These are phyloP conservation scores for Raphidocelis subcapitata DNA, from an alignment of 139 green algal species.

Conservation along the genomic window DNA sequence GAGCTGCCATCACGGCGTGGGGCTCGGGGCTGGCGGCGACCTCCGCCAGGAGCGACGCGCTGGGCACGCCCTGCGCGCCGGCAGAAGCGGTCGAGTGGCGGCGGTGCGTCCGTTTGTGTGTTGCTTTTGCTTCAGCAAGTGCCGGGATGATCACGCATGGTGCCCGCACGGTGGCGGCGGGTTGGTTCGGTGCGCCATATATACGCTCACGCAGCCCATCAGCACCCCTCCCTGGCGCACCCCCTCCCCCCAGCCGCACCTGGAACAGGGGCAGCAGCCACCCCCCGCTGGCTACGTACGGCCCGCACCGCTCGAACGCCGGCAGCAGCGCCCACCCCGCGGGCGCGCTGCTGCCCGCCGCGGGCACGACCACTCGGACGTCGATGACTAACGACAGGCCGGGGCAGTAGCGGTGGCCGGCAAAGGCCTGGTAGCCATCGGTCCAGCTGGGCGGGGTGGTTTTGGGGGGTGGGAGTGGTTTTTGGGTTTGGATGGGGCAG, in stretches of 20 bases:
- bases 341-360: conserved; percentile 43
- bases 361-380: conserved; percentile 40
- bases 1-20: conserved; percentile 22
- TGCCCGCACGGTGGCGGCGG: background rate
- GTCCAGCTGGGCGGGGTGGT: conserved; percentile 13
- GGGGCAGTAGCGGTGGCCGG: conserved; percentile 45
- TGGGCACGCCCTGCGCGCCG: conserved; percentile 30
- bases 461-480: background rate
- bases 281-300: conserved; percentile 52
- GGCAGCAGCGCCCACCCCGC: conserved; percentile 60
- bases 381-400: conserved; percentile 57
- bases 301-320: conserved; percentile 52
- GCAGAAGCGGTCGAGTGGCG: background rate
- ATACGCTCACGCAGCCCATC: background rate
- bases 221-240: no score
- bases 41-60: conserved; percentile 34
- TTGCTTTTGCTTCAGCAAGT: background rate
- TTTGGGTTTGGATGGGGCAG: no score
- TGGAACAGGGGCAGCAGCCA: conserved; percentile 68
- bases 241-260: conserved; percentile 24
- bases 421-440: conserved; percentile 62
- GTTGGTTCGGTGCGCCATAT: background rate
- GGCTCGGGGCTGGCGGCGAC: conserved; percentile 24
- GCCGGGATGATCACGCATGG: background rate
- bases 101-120: background rate